Evolutionary conservation across 2,329 filamentous ascomycete genomes (phyloP), one percentile per base, ranked within the genome.

Genomic region (Alternaria ventricosa): DNA sequence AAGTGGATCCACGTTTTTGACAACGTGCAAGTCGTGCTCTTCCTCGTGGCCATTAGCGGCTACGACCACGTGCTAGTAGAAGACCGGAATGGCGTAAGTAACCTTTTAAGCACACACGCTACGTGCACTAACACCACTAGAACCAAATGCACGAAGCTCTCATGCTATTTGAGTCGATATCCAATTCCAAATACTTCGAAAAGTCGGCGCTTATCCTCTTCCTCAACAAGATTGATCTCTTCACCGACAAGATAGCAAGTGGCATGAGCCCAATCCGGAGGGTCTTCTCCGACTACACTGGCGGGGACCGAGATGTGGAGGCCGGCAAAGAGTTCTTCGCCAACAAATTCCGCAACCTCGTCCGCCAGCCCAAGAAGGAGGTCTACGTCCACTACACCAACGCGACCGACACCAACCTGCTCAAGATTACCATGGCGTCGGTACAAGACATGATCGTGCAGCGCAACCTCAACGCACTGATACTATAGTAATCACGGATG

Each of bases 1-100:
- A 97, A 97, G 85, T 97, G 94, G 94, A 97, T 97, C 67, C 94
- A 97, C 80, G 96, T 94, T 78, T 97, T 97, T 78, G 94, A 97
- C 79, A 96, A 96, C 69, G 94, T 97, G 66, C 94, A 96, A 76
- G 94, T 93, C 71, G 86, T 98, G 57, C 85, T 98, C 44, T 98
- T 98, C 82, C 87, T 98, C 70, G 95, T 97, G 56, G 94, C 95
- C 51, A 94, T 98, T 72, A 97, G 94, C 68, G 95, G 95, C 63
- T 98, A 97, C 80, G 95, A 98, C 78, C 96, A 98, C 80, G 97
- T 94, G 75, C 84, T 98, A 53, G 93, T 97, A 4, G 95, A 98
- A 82, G 95, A 98, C 79, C 94, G 97, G 81, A 96, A 97, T 79
- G 94, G 94, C 67, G 94, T 97, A 86, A 84, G 93, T 85, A 1